Conservation (phyloP, 306 rosid genomes). For the Delonix regia region DNA sequence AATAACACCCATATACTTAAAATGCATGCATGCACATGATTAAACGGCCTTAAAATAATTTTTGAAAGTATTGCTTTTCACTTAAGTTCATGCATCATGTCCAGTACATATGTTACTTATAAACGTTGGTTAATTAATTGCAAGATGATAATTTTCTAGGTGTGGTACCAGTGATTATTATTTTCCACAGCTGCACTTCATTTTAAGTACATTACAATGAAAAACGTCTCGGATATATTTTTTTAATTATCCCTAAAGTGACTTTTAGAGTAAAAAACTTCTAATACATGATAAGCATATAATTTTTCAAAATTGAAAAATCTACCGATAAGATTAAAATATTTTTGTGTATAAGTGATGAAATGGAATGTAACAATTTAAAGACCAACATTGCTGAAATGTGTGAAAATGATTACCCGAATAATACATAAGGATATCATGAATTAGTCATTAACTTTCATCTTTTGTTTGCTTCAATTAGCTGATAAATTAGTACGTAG, state of each 20-base stretch:
- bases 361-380: no score
- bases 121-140: not conserved
- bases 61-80: not conserved
- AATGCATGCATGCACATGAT: not conserved
- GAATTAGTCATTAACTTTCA: not conserved
- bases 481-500: not conserved
- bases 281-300: no score
- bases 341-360: no score
- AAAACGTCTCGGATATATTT: no score
- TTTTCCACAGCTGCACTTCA: no score
- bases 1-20: not conserved
- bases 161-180: not conserved
- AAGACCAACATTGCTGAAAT: no score
- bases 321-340: no score
- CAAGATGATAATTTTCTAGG: not conserved
- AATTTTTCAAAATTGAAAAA: no score
- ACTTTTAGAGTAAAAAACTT: no score
- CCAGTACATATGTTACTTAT: not conserved
- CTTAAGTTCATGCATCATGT: not conserved
- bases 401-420: not conserved
- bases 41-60: not conserved
- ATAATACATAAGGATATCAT: no score
- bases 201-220: no score
- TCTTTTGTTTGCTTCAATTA: not conserved
- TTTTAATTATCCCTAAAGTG: no score